Base-by-base conservation (phyloP, 2,329 filamentous ascomycete species). In the Colletotrichum navitas region DNA sequence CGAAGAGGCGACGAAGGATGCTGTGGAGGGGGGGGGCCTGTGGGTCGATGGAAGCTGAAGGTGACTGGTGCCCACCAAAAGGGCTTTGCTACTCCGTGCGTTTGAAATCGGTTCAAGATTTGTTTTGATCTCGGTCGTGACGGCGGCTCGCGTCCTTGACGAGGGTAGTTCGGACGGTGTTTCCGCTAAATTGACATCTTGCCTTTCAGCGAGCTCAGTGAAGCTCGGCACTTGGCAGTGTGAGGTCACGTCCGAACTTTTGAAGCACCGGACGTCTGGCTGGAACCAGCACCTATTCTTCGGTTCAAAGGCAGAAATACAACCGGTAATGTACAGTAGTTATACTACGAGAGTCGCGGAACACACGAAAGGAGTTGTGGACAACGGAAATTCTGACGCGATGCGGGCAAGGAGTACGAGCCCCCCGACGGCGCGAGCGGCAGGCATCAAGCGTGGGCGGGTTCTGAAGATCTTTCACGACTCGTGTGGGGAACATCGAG, bases 51-150 rank as follows among this genome's bases (percentile, higher is more conserved):
- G 26, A 34, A 41, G 56, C 36, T 49, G 63, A 47, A 66, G 24
- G 24, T 56, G 56, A 56, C 56, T 64, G 54, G 59, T 60, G 59
- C 43, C 59, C 52, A 63, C 65, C 39, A 21, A 59, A 49, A 54
- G 34, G 54, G 59, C 8, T 34, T 68, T 71, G 68, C 60, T 64
- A 71, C 68, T 59, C 52, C 8, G 56, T 63, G 68, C 45, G 68
- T 69, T 64, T 68, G 51, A 54, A 49, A 47, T 60, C 68, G 65
- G 59, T 69, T 63, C 65, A 59, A 72, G 55, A 59, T 64, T 65
- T 45, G 69, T 69, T 72, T 69, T 65, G 61, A 72, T 69, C 65
- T 72, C 54, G 59, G 69, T 60, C 52, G 60, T 54, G 54, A 59
- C 45, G 69, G 59, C 66, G 55, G 52, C 65, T 69, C 66, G 69